phyloP scores from a whole-genome alignment of 352 stramenopile genomes.

The Phytophthora hybrid region DNA sequence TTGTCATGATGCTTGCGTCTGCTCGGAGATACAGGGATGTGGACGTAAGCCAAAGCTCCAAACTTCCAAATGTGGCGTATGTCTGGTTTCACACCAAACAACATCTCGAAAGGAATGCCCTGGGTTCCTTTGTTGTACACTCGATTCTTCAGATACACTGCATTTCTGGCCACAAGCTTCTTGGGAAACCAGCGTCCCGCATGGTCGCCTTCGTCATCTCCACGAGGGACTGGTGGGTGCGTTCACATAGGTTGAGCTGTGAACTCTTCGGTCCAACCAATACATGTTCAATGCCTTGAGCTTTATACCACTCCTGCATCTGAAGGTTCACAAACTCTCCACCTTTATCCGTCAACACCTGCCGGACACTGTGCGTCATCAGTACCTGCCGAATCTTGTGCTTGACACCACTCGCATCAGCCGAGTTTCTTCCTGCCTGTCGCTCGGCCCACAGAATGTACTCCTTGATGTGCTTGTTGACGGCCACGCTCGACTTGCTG shows the following conservation, averaged over 20 bases:
- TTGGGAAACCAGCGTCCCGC: not conserved
- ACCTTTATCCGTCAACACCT: constrained; percentile 1
- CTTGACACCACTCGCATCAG: no score
- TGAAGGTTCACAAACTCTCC: not conserved
- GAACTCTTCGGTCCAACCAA: constrained; percentile 2
- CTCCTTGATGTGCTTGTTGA: no score
- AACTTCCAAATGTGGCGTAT: not conserved
- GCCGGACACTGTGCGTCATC: not conserved
- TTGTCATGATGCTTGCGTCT: not conserved
- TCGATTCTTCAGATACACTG: not conserved
- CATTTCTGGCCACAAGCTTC: not conserved
- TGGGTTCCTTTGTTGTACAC: not conserved
- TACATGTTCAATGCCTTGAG: not conserved
- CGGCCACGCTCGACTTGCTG: no score
- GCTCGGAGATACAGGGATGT: not conserved
- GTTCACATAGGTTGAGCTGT: constrained; percentile 5
- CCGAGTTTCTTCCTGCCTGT: no score
- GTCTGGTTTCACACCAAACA: not conserved
- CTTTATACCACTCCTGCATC: not conserved
- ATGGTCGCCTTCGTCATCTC: constrained; percentile 1
- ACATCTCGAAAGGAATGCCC: not conserved
- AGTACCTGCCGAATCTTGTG: no score
- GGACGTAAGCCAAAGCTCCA: not conserved
- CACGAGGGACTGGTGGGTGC: not conserved
- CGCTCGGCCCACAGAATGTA: no score